Evolutionary conservation across 75 land plant genomes (phyloP).

Genomic region (Pinus taeda): DNA sequence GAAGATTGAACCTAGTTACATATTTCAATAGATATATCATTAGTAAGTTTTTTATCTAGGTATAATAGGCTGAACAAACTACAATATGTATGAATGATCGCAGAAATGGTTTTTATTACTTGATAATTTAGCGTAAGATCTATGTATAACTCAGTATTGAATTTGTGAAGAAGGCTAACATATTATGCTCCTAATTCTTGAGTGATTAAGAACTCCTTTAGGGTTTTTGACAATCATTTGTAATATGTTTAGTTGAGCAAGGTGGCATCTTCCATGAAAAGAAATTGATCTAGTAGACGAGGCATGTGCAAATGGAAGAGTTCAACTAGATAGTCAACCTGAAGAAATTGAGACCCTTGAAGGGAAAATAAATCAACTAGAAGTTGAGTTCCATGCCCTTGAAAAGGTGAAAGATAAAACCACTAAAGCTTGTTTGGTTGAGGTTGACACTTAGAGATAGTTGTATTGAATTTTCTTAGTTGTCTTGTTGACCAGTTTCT

Average conservation of each 20-base stretch:
- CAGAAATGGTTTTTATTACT: background rate
- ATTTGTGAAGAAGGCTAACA: too few species aligned
- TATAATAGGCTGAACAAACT: too few species aligned
- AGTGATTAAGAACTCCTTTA: too few species aligned
- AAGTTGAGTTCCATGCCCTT: conserved; percentile 90
- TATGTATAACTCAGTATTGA: too few species aligned
- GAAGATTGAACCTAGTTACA: too few species aligned
- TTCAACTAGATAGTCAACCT: conserved; percentile 95
- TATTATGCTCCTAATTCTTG: too few species aligned
- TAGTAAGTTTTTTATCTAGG: conserved; percentile 25
- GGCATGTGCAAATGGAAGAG: conserved; percentile 55
- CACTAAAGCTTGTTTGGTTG: conserved; percentile 73
- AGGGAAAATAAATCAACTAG: conserved; percentile 81
- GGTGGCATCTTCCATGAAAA: conserved; percentile 86
- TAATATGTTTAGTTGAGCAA: conserved; percentile 7
- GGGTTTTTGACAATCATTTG: too few species aligned
- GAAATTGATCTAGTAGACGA: conserved; percentile 98
- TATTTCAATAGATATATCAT: background rate
- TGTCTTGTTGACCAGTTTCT: too few species aligned
- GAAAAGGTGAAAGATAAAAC: conserved; percentile 99
- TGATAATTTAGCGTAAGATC: background rate
- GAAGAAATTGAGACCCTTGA: conserved; percentile 93
- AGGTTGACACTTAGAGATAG: conserved; percentile 78
- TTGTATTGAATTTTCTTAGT: too few species aligned
- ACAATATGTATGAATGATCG: too few species aligned